These are phyloP conservation scores for Beauveria sp. DNA, from an alignment of 2,329 filamentous ascomycete species.

Conservation along the genomic window DNA sequence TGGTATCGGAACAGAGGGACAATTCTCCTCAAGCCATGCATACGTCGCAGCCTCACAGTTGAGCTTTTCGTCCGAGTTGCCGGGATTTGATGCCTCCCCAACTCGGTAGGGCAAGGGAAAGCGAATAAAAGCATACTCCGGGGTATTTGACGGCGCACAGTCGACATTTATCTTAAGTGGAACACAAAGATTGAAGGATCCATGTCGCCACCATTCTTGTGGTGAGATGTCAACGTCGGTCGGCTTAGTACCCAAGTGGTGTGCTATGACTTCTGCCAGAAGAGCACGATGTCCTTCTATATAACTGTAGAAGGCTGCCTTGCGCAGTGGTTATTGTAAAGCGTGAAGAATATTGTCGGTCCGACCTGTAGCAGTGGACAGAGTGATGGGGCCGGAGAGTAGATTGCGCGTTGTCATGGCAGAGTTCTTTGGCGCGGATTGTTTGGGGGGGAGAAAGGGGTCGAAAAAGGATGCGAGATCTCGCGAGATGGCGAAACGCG, in stretches of 20 bases:
- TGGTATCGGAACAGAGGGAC: conserved; percentile 27
- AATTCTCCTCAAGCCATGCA: conserved; percentile 30
- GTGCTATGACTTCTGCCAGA: neutral
- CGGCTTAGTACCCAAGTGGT: neutral
- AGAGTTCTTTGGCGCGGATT: too few relatives aligned
- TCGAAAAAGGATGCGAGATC: too few relatives aligned
- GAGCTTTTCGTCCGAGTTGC: conserved; percentile 34
- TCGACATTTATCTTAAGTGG: conserved; percentile 17
- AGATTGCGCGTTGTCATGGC: conserved; percentile 11
- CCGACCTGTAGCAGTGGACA: conserved; percentile 7
- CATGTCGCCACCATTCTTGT: conserved; percentile 17
- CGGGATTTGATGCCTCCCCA: conserved; percentile 26
- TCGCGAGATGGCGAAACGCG: too few relatives aligned
- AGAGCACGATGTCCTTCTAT: conserved; percentile 8
- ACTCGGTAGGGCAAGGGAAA: conserved; percentile 28
- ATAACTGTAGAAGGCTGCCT: conserved; percentile 11
- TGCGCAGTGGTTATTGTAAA: conserved; percentile 11
- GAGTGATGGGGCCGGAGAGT: conserved; percentile 5
- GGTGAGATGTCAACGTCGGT: conserved; percentile 10
- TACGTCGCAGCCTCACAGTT: conserved; percentile 9
- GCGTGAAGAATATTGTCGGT: conserved; percentile 12
- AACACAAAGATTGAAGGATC: conserved; percentile 29
- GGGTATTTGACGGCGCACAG: neutral
- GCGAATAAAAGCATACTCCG: conserved; percentile 15
- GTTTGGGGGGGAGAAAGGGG: too few relatives aligned